These are phyloP conservation scores for Colletotrichum acutatum DNA, from an alignment of 2,329 filamentous ascomycete species.

Conservation along the genomic window DNA sequence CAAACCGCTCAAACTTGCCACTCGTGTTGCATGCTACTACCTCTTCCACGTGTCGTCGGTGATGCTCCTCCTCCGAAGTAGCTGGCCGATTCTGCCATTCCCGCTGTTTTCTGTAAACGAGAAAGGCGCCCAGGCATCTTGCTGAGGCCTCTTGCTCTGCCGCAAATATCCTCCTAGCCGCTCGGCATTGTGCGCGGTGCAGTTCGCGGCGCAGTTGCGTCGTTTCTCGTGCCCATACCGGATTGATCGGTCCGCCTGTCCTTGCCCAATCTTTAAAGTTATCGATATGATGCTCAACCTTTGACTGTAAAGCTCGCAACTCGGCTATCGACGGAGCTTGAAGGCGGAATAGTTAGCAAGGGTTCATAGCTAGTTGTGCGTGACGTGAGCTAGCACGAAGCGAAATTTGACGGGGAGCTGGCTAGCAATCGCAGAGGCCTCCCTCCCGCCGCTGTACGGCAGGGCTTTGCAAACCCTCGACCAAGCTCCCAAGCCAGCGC, in stretches of 20 bases:
- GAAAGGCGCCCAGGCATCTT: slow-evolving; percentile 67
- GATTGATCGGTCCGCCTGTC: slow-evolving; percentile 65
- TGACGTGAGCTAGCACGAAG: background rate
- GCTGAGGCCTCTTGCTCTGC: slow-evolving; percentile 58
- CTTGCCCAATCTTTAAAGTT: slow-evolving; percentile 66
- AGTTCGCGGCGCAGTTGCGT: slow-evolving; percentile 59
- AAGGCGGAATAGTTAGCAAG: slow-evolving; percentile 31
- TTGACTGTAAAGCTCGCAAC: slow-evolving; percentile 55
- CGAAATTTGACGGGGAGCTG: slow-evolving; percentile 10
- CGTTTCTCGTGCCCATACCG: slow-evolving; percentile 66
- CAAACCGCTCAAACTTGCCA: slow-evolving; percentile 67
- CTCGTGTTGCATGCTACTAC: slow-evolving; percentile 61
- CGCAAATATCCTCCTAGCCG: slow-evolving; percentile 65
- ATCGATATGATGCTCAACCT: slow-evolving; percentile 59
- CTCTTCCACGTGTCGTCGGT: slow-evolving; percentile 57
- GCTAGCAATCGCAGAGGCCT: slow-evolving; percentile 4
- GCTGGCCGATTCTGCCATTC: slow-evolving; percentile 42
- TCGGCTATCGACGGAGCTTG: slow-evolving; percentile 64
- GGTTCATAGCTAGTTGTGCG: slow-evolving; percentile 4
- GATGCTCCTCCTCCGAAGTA: slow-evolving; percentile 48
- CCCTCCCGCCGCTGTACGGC: slow-evolving; percentile 8
- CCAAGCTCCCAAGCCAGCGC: slow-evolving; percentile 3
- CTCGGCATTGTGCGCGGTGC: slow-evolving; percentile 68
- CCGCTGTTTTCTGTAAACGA: slow-evolving; percentile 62
- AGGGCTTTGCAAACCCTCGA: slow-evolving; percentile 18